phyloP scores from a whole-genome alignment of 2,329 filamentous ascomycete genomes.

The Cytospora schulzeri region DNA sequence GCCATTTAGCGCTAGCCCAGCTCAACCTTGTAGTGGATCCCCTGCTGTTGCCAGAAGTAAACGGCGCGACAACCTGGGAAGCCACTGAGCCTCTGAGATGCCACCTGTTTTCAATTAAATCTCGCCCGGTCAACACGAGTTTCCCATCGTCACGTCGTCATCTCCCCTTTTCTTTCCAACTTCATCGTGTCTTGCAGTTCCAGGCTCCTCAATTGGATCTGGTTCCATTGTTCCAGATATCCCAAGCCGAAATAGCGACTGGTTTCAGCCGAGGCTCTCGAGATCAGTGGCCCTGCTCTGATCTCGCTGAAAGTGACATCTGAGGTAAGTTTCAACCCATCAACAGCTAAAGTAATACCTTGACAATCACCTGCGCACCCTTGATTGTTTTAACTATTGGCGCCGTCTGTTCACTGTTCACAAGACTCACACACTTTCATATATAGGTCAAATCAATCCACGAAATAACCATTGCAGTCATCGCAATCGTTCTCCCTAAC shows the following conservation, averaged over 20 bases:
- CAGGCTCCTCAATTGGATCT: constrained; percentile 1
- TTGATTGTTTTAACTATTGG: neutral
- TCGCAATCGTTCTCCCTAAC: neutral
- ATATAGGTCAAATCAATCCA: neutral
- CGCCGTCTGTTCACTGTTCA: neutral
- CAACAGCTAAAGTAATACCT: neutral
- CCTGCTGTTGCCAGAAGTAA: neutral
- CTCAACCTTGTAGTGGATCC: neutral
- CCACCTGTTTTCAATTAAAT: constrained; percentile 28
- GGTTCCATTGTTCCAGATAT: constrained; percentile 4
- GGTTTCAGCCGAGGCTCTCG: constrained; percentile 15
- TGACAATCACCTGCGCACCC: neutral
- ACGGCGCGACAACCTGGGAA: neutral
- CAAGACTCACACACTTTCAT: neutral
- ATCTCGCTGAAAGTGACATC: constrained; percentile 6
- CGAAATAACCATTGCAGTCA: neutral
- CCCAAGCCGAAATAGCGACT: constrained; percentile 14
- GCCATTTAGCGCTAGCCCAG: neutral
- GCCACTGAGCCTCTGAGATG: constrained; percentile 23
- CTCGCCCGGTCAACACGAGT: constrained; percentile 14
- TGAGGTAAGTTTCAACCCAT: constrained; percentile 5
- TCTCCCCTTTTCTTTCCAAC: constrained; percentile 12
- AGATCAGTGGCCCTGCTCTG: constrained; percentile 1
- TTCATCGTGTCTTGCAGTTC: neutral
- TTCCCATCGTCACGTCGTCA: constrained; percentile 16